phyloP scores from a whole-genome alignment of 106 monocot species.

The Platanthera zijinensis region DNA sequence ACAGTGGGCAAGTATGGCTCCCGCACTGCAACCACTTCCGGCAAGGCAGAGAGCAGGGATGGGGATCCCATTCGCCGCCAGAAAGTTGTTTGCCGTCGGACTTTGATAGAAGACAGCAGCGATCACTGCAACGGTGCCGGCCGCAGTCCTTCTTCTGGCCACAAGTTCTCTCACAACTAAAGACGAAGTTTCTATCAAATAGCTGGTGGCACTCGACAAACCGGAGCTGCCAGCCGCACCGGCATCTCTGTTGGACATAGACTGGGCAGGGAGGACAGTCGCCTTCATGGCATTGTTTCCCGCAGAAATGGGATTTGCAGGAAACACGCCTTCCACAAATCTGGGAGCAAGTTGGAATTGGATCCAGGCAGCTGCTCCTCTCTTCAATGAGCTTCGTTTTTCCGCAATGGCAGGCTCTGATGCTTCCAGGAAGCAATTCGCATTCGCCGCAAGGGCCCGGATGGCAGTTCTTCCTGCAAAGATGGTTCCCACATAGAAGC shows the following conservation, averaged over 20 bases:
- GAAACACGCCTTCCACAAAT: constrained; percentile 57
- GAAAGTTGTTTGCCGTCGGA: constrained; percentile 3
- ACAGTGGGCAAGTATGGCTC: constrained; percentile 69
- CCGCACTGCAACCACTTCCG: constrained; percentile 84
- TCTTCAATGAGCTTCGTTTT: constrained; percentile 35
- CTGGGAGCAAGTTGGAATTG: constrained; percentile 62
- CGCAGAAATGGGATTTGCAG: constrained; percentile 58
- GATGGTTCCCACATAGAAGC: constrained; percentile 74
- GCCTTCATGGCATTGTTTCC: constrained; percentile 68
- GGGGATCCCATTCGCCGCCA: constrained; percentile 66
- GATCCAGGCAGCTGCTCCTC: constrained; percentile 72
- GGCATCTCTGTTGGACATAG: constrained; percentile 66
- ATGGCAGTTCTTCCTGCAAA: constrained; percentile 57
- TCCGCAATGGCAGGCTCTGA: constrained; percentile 69
- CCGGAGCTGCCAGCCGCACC: constrained; percentile 60
- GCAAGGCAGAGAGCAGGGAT: constrained; percentile 67
- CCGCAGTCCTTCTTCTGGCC: constrained; percentile 88
- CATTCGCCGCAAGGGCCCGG: constrained; percentile 84
- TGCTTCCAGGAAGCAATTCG: constrained; percentile 34
- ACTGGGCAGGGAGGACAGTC: constrained; percentile 56
- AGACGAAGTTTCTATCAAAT: constrained; percentile 22
- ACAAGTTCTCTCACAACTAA: constrained; percentile 73
- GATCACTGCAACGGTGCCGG: constrained; percentile 77
- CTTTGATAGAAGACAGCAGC: constrained; percentile 61
- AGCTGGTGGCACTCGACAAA: constrained; percentile 65